Evolutionary conservation across 495 filamentous ascomycete species (phyloP).

Genomic region (Achaetomiella virescens): DNA sequence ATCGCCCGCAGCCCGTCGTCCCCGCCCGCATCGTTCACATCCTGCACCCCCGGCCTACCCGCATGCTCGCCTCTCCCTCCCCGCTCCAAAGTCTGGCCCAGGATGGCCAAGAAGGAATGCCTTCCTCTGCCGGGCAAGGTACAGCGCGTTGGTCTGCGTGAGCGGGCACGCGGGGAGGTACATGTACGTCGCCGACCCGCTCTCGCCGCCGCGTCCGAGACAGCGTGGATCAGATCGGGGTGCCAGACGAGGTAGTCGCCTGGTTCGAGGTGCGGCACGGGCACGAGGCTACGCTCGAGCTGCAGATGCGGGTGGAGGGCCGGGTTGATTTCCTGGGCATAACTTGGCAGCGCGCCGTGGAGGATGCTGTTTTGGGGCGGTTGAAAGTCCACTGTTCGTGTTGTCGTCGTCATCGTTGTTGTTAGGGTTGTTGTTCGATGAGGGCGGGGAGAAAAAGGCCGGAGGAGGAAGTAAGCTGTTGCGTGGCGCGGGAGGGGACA

Average conservation of each 20-base stretch:
- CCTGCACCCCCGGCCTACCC: slow-evolving; percentile 46
- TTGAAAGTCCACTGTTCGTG: slow-evolving; percentile 36
- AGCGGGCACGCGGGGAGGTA: slow-evolving; percentile 81
- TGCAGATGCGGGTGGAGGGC: slow-evolving; percentile 71
- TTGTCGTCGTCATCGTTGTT: slow-evolving; percentile 1
- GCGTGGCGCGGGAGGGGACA: slow-evolving; percentile 70
- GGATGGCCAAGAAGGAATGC: slow-evolving; percentile 57
- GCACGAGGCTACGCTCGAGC: slow-evolving; percentile 62
- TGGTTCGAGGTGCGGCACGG: slow-evolving; percentile 64
- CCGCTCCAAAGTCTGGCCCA: slow-evolving; percentile 62
- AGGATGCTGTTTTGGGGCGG: slow-evolving; percentile 48
- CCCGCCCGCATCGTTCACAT: slow-evolving; percentile 38
- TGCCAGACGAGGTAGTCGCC: slow-evolving; percentile 92
- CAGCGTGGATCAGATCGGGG: slow-evolving; percentile 50
- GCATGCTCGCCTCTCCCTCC: slow-evolving; percentile 45
- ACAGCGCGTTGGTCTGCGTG: slow-evolving; percentile 69
- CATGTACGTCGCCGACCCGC: slow-evolving; percentile 52
- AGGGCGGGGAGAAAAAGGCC: slow-evolving; percentile 66
- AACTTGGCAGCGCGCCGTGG: slow-evolving; percentile 71
- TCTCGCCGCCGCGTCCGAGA: slow-evolving; percentile 1
- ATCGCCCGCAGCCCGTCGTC: slow-evolving; percentile 42
- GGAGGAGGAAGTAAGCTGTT: slow-evolving; percentile 77
- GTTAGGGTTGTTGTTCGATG: background rate
- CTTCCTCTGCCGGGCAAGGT: slow-evolving; percentile 64
- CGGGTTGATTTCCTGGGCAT: slow-evolving; percentile 65